These are phyloP conservation scores for Purpureocillium lavendulum DNA, from an alignment of 2,329 filamentous ascomycete species.

Conservation along the genomic window DNA sequence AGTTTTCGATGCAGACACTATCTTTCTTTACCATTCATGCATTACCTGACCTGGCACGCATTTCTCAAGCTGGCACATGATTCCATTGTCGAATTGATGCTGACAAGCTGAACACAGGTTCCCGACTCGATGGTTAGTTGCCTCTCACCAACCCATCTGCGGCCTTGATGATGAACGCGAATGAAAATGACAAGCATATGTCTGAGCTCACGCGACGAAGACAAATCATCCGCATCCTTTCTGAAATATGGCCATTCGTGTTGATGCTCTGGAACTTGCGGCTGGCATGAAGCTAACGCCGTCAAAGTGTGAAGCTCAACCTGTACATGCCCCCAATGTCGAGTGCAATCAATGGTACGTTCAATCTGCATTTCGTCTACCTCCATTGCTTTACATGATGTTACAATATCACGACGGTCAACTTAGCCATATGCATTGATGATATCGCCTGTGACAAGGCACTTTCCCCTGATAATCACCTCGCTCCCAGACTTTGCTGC, in stretches of 20 bases:
- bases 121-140: conserved; percentile 13
- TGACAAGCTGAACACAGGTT: conserved; percentile 9
- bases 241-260: neutral
- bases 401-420: conserved; percentile 39
- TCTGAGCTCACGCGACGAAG: conserved; percentile 61
- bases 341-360: conserved; percentile 17
- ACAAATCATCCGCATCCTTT: conserved; percentile 25
- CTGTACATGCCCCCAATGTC: neutral
- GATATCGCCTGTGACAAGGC: conserved; percentile 39
- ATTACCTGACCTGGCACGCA: conserved; percentile 32
- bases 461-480: conserved; percentile 19
- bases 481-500: neutral
- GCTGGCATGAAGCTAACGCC: neutral
- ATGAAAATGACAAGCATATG: conserved; percentile 95
- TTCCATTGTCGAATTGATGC: conserved; percentile 2
- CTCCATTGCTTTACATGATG: conserved; percentile 25
- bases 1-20: conserved; percentile 63
- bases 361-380: neutral
- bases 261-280: neutral
- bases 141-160: neutral
- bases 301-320: neutral
- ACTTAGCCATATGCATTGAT: conserved; percentile 39
- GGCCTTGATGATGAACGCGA: conserved; percentile 68
- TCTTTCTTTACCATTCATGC: conserved; percentile 67
- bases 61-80: neutral